Evolutionary conservation across 352 stramenopile species (phyloP).

Genomic region (Halophytophthora polymorphica): DNA sequence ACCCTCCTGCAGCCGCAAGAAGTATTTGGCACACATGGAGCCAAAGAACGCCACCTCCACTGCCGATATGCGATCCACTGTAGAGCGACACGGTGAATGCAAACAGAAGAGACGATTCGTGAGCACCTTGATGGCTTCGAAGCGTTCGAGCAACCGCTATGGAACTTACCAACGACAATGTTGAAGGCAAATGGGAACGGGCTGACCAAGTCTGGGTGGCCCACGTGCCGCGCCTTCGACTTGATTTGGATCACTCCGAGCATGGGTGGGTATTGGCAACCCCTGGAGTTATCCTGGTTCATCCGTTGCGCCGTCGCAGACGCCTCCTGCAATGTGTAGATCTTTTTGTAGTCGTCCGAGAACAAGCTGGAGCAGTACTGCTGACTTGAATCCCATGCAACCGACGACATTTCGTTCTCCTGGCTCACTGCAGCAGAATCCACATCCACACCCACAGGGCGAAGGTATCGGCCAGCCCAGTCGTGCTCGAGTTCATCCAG

Average conservation of each 20-base stretch:
- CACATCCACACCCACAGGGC: neutral
- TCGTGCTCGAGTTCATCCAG: conserved; percentile 24
- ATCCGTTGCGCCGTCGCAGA: conserved; percentile 12
- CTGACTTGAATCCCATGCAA: conserved; percentile 20
- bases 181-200: conserved; percentile 71
- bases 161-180: conserved; percentile 42
- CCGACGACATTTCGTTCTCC: neutral
- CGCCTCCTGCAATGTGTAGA: conserved; percentile 26
- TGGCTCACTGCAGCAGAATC: neutral
- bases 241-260: conserved; percentile 54
- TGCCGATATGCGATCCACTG: conserved; percentile 40
- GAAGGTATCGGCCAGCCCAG: conserved; percentile 9
- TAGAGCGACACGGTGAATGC: neutral
- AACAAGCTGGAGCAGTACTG: conserved; percentile 26
- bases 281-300: neutral
- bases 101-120: conserved; percentile 1
- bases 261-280: conserved; percentile 32
- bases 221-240: conserved; percentile 49
- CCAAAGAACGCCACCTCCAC: conserved; percentile 70
- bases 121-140: neutral
- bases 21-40: conserved; percentile 59
- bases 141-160: neutral
- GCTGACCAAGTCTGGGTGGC: conserved; percentile 34
- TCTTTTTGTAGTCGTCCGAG: conserved; percentile 13
- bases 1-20: conserved; percentile 47